A percentile compares a stretch with the other conserved stretches of the same genome.
Evolutionary conservation across 2,329 filamentous ascomycete species (phyloP).

Genomic region (Fusarium burgessii): DNA sequence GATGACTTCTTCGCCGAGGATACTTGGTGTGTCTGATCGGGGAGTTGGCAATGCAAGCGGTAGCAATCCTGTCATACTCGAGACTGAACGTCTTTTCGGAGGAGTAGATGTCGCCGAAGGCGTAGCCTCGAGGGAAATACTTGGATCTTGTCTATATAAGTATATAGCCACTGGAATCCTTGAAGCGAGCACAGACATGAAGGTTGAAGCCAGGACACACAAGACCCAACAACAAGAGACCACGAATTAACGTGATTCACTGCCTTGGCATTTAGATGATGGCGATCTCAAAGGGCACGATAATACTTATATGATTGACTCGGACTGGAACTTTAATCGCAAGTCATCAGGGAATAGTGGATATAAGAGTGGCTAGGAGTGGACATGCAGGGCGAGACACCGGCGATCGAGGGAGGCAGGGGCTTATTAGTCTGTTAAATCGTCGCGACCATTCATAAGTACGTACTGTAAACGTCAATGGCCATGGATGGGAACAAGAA

Average conservation of each 20-base stretch:
- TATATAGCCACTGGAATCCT: constrained; percentile 43
- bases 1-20: constrained; percentile 44
- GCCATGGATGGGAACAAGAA: constrained; percentile 32
- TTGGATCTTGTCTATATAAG: constrained; percentile 43
- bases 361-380: constrained; percentile 30
- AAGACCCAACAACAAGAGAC: constrained; percentile 28
- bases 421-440: constrained; percentile 27
- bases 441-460: constrained; percentile 3
- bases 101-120: constrained; percentile 34
- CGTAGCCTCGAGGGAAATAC: constrained; percentile 11
- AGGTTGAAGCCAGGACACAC: constrained; percentile 9
- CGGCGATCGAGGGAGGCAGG: constrained; percentile 34
- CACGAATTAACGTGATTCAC: constrained; percentile 24
- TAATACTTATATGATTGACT: constrained; percentile 35
- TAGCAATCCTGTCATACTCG: constrained; percentile 55
- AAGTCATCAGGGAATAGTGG: constrained; percentile 29
- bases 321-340: constrained; percentile 37
- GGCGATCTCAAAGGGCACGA: constrained; percentile 21
- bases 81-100: constrained; percentile 51
- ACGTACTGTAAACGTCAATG: constrained; percentile 21
- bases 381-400: constrained; percentile 32
- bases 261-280: constrained; percentile 4
- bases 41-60: constrained; percentile 52
- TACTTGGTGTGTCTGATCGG: constrained; percentile 40
- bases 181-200: constrained; percentile 32